Base-by-base conservation (phyloP, 495 filamentous ascomycete genomes). In the Ramalina intermedia region DNA sequence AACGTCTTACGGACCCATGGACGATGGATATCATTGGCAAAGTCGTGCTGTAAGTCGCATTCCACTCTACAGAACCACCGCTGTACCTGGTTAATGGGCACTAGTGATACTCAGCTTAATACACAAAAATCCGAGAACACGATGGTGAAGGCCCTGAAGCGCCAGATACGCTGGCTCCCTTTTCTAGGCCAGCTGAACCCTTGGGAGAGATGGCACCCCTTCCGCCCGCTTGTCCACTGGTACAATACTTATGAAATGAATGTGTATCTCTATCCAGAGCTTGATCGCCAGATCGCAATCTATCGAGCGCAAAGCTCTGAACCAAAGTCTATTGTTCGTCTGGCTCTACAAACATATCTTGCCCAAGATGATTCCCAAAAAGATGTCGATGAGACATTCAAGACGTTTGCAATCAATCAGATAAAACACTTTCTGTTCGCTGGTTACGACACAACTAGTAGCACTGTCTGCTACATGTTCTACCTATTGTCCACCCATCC, bases 401-500 rank as follows among this genome's bases (percentile, higher is more conserved):
- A 47, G 21, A 24, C 35, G 29, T 37, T 56, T 38, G 55, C 56
- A 23, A 48, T 61, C 39, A 37, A 51, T 21, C 60, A 65, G 49
- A 61, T 62, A 6, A 41, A 43, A n/a, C 44, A 51, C 9, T 68
- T 65, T 51, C 50, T 64, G 24, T 58, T 73, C 36, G 58, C 55
- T 9, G 61, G 61, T n/a, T 61, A 62, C 45, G 62, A 66, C 41
- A 63, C 64, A 20, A 65, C 64, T 41, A 65, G 68, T 52, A 61
- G 57, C 26, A 62, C 58, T 0, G 48, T 69, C 16, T 44, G 49
- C 41, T 63, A 61, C 44, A 47, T 54, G 5, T 68, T 68, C 42
- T 66, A 75, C 53, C 61, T 74, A 27, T 66, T 81, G 5, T 63
- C 63, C 0, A 55, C 64, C 12, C 54, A 73, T 21, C 75, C 73